These are phyloP conservation scores for Debaryomyces coudertii DNA, from an alignment of 1,139 yeast genomes.

Conservation along the genomic window DNA sequence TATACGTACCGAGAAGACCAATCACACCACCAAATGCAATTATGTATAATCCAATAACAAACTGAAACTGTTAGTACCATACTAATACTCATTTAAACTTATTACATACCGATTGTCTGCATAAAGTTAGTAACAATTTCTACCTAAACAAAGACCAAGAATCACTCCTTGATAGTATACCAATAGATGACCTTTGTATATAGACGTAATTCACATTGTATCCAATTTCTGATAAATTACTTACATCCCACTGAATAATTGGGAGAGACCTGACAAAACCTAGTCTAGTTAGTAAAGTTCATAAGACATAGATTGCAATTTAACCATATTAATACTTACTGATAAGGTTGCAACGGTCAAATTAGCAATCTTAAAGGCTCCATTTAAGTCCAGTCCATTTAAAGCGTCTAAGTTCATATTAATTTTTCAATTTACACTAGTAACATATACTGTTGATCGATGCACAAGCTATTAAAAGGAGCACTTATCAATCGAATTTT, in stretches of 20 bases:
- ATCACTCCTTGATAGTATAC: neutral
- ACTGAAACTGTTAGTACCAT: conserved; percentile 27
- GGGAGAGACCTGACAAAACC: conserved; percentile 61
- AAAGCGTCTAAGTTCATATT: conserved; percentile 29
- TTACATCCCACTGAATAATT: conserved; percentile 59
- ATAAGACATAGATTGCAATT: neutral
- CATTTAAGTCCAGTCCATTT: conserved; percentile 43
- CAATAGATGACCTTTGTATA: neutral
- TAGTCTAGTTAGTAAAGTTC: conserved; percentile 28
- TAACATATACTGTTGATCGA: conserved; percentile 38
- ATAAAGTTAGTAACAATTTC: neutral
- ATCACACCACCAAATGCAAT: conserved; percentile 59
- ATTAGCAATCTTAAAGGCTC: conserved; percentile 65
- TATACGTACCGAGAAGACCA: conserved; percentile 53
- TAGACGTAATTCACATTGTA: neutral
- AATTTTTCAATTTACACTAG: neutral
- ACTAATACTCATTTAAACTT: neutral
- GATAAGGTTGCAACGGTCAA: conserved; percentile 63
- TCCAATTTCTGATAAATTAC: conserved; percentile 24
- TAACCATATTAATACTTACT: conserved; percentile 37
- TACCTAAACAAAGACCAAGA: neutral
- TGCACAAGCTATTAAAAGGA: neutral
- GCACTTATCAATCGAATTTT: neutral
- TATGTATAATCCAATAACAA: conserved; percentile 58
- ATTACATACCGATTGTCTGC: conserved; percentile 23